These are phyloP conservation scores for Copromyces sp. DNA, from an alignment of 495 filamentous ascomycete genomes.

Conservation along the genomic window DNA sequence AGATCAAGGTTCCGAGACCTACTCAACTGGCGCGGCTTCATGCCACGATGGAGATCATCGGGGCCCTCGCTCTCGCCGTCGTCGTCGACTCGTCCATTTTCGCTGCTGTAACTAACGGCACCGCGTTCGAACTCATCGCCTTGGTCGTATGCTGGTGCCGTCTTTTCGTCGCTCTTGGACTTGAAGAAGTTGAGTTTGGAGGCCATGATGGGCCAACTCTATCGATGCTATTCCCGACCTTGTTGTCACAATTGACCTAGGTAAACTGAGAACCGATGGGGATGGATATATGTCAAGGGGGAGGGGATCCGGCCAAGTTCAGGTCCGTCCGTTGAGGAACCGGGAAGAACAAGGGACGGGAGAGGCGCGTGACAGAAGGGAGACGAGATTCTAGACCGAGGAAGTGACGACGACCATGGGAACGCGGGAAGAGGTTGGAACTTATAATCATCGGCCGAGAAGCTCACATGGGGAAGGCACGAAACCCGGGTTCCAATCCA, in stretches of 20 bases:
- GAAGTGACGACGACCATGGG: not conserved
- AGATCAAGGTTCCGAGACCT: not conserved
- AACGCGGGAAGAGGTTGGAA: not conserved
- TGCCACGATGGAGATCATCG: slow-evolving; percentile 26
- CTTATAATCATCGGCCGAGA: not conserved
- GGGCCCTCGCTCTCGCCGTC: slow-evolving; percentile 4
- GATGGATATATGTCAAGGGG: not conserved
- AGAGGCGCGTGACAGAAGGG: not conserved
- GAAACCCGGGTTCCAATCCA: not conserved
- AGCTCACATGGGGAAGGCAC: not conserved
- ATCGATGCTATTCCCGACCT: not conserved
- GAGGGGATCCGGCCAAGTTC: not conserved
- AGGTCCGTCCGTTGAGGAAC: not conserved
- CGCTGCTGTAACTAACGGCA: slow-evolving; percentile 6
- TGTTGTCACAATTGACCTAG: not conserved
- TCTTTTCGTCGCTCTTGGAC: slow-evolving; percentile 16
- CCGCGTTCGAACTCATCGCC: slow-evolving; percentile 1
- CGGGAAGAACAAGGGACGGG: not conserved
- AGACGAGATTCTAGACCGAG: not conserved
- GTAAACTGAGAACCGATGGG: not conserved
- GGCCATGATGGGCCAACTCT: slow-evolving; percentile 6
- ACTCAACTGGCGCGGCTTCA: slow-evolving; percentile 30
- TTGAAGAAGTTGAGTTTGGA: slow-evolving; percentile 7
- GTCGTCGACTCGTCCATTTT: slow-evolving; percentile 10
- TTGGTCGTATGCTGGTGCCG: slow-evolving; percentile 5